Conservation (phyloP, 2,329 filamentous ascomycete genomes). For the Scleromitrula shiraiana region DNA sequence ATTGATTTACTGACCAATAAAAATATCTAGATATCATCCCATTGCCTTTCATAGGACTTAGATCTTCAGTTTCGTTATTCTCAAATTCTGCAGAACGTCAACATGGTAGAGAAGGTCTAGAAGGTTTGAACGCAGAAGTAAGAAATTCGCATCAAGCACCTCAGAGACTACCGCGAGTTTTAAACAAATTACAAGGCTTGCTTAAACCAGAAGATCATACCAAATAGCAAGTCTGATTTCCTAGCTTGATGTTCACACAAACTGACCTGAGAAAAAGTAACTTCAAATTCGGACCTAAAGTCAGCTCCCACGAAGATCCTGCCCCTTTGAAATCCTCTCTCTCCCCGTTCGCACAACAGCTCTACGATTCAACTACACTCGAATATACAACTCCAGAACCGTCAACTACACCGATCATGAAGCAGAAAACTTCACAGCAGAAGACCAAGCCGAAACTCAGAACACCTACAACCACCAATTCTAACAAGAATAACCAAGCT, state of each 20-base stretch:
- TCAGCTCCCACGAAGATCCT: constrained; percentile 7
- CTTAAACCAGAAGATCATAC: constrained; percentile 64
- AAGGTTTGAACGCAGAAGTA: constrained; percentile 65
- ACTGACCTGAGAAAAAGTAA: constrained; percentile 37
- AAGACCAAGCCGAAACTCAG: constrained; percentile 17
- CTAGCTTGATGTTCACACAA: constrained; percentile 14
- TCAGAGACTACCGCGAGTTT: constrained; percentile 59
- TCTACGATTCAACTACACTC: constrained; percentile 26
- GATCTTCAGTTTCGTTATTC: constrained; percentile 43
- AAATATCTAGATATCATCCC: constrained; percentile 51
- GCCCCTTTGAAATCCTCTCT: constrained; percentile 19
- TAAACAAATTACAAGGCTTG: constrained; percentile 67
- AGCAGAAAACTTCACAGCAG: constrained; percentile 6
- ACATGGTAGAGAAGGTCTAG: constrained; percentile 45
- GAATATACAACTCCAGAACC: constrained; percentile 9
- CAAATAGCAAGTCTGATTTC: constrained; percentile 36
- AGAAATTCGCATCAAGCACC: constrained; percentile 49
- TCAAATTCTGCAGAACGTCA: constrained; percentile 45
- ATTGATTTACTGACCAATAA: constrained; percentile 14
- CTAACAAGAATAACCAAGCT: neutral
- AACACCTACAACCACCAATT: constrained; percentile 3
- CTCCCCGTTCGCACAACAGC: constrained; percentile 27
- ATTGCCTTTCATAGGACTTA: constrained; percentile 51
- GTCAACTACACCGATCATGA: constrained; percentile 2
- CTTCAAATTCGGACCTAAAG: constrained; percentile 44